A percentile compares a stretch with the other conserved stretches of the same genome.
phyloP scores from a whole-genome alignment of 1,139 yeast species.

The Maudiozyma humilis region DNA sequence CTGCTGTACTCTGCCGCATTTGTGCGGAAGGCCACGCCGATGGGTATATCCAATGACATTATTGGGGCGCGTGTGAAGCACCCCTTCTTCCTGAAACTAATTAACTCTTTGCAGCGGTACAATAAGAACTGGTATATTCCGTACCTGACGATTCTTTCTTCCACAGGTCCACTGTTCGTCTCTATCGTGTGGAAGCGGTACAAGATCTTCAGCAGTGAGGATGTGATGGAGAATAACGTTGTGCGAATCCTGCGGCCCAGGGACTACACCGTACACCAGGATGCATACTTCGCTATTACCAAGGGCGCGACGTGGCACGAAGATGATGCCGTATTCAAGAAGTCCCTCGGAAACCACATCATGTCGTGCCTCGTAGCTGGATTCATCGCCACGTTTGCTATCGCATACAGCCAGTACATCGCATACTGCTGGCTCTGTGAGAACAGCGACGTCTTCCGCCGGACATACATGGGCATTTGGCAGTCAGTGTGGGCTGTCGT shows the following conservation, averaged over 20 bases:
- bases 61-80: slow-evolving; percentile 86
- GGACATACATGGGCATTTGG: neutral
- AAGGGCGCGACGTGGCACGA: slow-evolving; percentile 86
- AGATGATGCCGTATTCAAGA: slow-evolving; percentile 72
- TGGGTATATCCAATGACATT: slow-evolving; percentile 87
- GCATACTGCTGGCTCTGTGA: slow-evolving; percentile 40
- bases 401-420: slow-evolving; percentile 57
- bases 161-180: slow-evolving; percentile 85
- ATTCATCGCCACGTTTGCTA: slow-evolving; percentile 46
- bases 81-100: slow-evolving; percentile 70
- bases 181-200: slow-evolving; percentile 84
- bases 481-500: neutral
- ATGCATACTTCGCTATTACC: slow-evolving; percentile 62
- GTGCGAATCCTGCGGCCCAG: slow-evolving; percentile 65
- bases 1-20: slow-evolving; percentile 74
- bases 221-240: slow-evolving; percentile 39
- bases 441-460: neutral
- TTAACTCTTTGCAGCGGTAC: slow-evolving; percentile 56
- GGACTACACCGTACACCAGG: slow-evolving; percentile 51
- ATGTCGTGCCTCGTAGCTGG: slow-evolving; percentile 63
- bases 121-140: slow-evolving; percentile 73
- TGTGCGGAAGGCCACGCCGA: slow-evolving; percentile 79
- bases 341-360: slow-evolving; percentile 62
- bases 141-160: slow-evolving; percentile 83
- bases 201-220: slow-evolving; percentile 55